Evolutionary conservation across 768 basidiomycete species (phyloP).

Genomic region (Krasilnikovozyma curviuscula): DNA sequence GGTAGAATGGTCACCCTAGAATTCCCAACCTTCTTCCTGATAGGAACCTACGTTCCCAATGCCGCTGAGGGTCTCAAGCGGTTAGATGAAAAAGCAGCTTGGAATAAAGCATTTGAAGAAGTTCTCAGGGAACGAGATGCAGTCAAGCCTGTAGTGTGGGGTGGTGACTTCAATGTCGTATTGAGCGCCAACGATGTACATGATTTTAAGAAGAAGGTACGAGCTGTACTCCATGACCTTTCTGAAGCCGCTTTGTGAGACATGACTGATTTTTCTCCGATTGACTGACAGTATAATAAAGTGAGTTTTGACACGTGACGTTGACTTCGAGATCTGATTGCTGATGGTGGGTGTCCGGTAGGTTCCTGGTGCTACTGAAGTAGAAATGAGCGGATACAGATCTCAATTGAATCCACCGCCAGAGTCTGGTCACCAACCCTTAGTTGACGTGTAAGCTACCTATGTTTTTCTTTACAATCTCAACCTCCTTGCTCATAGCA

Average conservation of each 20-base stretch:
- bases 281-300: no score
- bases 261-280: no score
- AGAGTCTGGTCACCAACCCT: slow-evolving; percentile 5
- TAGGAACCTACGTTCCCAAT: slow-evolving; percentile 11
- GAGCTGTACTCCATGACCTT: no score
- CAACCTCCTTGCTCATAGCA: no score
- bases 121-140: slow-evolving; percentile 8
- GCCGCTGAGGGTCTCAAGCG: slow-evolving; percentile 6
- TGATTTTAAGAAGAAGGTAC: no score
- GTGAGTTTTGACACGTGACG: no score
- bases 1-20: slow-evolving; percentile 7
- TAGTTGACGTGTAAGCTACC: slow-evolving; percentile 9
- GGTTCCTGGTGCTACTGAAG: background rate
- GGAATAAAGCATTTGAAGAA: slow-evolving; percentile 11
- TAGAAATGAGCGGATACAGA: slow-evolving; percentile 3
- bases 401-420: slow-evolving; percentile 2
- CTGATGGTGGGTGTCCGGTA: no score
- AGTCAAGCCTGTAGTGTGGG: slow-evolving; percentile 7
- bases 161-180: slow-evolving; percentile 9
- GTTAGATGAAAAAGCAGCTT: slow-evolving; percentile 6
- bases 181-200: slow-evolving; percentile 2
- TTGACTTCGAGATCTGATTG: no score
- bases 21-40: slow-evolving; percentile 5
- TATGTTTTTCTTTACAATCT: no score
- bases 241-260: no score